Evolutionary conservation across 1,284 basidiomycete species (phyloP).

Genomic region (Tilletia indica): DNA sequence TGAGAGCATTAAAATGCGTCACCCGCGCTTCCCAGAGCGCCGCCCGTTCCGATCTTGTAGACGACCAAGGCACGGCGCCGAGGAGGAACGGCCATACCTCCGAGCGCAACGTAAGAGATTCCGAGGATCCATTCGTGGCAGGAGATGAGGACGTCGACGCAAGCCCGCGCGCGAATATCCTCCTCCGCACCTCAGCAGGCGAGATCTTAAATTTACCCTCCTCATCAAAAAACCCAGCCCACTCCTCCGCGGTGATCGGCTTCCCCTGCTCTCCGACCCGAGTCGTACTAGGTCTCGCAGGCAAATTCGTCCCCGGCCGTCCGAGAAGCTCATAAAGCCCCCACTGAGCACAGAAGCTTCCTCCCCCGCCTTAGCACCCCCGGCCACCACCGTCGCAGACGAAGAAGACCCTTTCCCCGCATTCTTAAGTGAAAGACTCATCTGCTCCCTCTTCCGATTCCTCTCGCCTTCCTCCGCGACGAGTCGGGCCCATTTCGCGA

Average conservation of each 20-base stretch:
- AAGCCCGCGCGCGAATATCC: slow-evolving; percentile 44
- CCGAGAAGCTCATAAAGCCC: slow-evolving; percentile 22
- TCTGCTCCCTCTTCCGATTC: slow-evolving; percentile 37
- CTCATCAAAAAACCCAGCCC: slow-evolving; percentile 35
- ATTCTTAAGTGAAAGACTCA: not conserved
- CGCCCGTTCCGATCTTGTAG: slow-evolving; percentile 38
- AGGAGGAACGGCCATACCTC: slow-evolving; percentile 84
- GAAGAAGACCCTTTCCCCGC: not conserved
- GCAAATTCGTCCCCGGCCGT: slow-evolving; percentile 6
- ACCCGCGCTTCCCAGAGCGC: slow-evolving; percentile 27
- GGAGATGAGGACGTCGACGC: slow-evolving; percentile 21
- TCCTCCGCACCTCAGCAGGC: slow-evolving; percentile 29
- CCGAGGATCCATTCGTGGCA: not conserved
- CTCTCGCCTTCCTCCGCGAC: slow-evolving; percentile 64
- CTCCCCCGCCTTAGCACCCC: not conserved
- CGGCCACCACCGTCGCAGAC: not conserved
- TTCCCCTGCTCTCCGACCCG: not conserved
- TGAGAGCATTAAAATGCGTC: slow-evolving; percentile 32
- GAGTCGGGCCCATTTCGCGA: slow-evolving; percentile 92
- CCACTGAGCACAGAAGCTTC: slow-evolving; percentile 30
- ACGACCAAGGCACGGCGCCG: slow-evolving; percentile 77
- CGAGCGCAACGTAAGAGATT: slow-evolving; percentile 23
- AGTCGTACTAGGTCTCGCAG: not conserved
- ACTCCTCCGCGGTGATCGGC: slow-evolving; percentile 33
- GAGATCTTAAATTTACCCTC: slow-evolving; percentile 28